These are phyloP conservation scores for Pterocarpus macrocarpus DNA, from an alignment of 306 rosid species.

Conservation along the genomic window DNA sequence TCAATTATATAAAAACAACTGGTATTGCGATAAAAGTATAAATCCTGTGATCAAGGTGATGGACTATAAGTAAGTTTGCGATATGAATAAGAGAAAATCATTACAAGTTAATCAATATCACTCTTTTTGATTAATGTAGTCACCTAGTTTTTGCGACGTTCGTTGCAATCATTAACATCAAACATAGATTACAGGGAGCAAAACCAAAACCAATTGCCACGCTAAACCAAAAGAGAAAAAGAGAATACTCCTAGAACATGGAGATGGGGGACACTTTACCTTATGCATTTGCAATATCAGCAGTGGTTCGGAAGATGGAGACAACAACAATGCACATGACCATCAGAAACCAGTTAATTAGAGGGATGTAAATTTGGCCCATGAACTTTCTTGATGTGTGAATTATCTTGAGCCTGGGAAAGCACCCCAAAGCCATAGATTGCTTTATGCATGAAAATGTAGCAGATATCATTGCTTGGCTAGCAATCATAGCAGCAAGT, in stretches of 20 bases:
- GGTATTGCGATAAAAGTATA: no score
- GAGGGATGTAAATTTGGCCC: slow-evolving; percentile 96
- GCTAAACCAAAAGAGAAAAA: not conserved
- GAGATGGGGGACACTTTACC: slow-evolving; percentile 64
- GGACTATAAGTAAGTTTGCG: not conserved
- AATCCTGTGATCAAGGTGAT: not conserved
- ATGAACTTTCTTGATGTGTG: slow-evolving; percentile 89
- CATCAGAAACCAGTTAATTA: slow-evolving; percentile 92
- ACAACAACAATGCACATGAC: slow-evolving; percentile 89
- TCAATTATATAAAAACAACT: not conserved
- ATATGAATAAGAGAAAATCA: not conserved
- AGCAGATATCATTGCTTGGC: slow-evolving; percentile 95
- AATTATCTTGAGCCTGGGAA: slow-evolving; percentile 93
- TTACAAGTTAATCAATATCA: not conserved
- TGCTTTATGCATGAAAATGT: slow-evolving; percentile 91
- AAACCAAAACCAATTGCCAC: not conserved
- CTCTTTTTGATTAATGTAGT: not conserved
- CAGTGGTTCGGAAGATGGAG: slow-evolving; percentile 80
- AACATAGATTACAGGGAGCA: slow-evolving; percentile 7
- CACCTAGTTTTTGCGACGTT: not conserved
- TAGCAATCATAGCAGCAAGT: slow-evolving; percentile 93
- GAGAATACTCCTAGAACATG: slow-evolving; percentile 12
- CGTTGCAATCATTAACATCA: slow-evolving; percentile 11
- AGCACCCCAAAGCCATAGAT: slow-evolving; percentile 98
- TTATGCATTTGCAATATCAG: slow-evolving; percentile 95